phyloP scores from a whole-genome alignment of 352 stramenopile species.

The Halophytophthora batemanensis region DNA sequence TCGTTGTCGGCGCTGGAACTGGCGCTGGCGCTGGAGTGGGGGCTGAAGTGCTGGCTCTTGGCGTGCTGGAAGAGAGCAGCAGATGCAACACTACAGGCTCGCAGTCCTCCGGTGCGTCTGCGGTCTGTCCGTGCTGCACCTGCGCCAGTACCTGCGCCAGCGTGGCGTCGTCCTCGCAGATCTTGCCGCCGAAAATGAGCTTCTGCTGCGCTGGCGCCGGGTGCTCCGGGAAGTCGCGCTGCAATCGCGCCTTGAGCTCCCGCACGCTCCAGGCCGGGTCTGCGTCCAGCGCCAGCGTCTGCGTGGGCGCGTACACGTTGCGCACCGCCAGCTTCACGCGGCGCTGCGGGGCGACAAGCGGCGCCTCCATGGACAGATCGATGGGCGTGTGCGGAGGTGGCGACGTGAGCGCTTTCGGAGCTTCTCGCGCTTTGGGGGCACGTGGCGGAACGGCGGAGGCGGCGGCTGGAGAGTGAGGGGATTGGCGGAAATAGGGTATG shows the following conservation, averaged over 20 bases:
- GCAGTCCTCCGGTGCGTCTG: slow-evolving; percentile 21
- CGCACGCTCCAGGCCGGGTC: slow-evolving; percentile 33
- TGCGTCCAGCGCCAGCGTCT: slow-evolving; percentile 51
- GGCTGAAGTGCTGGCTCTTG: slow-evolving; percentile 12
- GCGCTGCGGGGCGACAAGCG: background rate
- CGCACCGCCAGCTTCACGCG: slow-evolving; percentile 72
- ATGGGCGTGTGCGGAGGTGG: no score
- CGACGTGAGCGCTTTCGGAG: background rate
- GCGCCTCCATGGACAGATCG: slow-evolving; percentile 20
- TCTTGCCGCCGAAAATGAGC: slow-evolving; percentile 87
- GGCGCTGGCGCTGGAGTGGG: background rate
- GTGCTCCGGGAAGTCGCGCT: slow-evolving; percentile 38
- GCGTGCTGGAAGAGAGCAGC: slow-evolving; percentile 41
- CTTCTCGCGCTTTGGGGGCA: slow-evolving; percentile 6
- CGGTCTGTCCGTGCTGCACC: slow-evolving; percentile 31
- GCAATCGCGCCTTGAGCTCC: slow-evolving; percentile 61
- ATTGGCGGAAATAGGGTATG: slow-evolving; percentile 10
- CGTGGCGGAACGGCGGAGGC: slow-evolving; percentile 10
- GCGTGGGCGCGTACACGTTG: slow-evolving; percentile 69
- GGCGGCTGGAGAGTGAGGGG: background rate
- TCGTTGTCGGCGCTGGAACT: background rate
- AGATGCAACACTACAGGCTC: slow-evolving; percentile 73
- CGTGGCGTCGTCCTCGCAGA: slow-evolving; percentile 61
- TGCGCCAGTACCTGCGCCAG: slow-evolving; percentile 43
- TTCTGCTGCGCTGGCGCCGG: slow-evolving; percentile 61